These are phyloP conservation scores for Lotus japonicus DNA, from an alignment of 306 rosid genomes.

Conservation along the genomic window DNA sequence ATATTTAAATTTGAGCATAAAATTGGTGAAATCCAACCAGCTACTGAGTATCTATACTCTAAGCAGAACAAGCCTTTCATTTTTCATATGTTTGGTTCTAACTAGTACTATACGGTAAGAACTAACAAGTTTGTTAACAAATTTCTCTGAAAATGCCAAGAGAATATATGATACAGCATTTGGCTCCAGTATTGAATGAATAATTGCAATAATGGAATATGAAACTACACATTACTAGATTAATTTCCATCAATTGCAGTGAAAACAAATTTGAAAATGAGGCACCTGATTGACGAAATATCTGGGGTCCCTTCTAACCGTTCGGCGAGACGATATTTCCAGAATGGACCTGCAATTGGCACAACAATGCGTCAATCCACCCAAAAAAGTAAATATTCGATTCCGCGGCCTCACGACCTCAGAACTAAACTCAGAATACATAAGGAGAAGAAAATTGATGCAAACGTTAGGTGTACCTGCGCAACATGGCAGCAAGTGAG, in stretches of 20 bases:
- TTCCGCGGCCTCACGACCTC: not conserved
- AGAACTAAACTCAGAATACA: no score
- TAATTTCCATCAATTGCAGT: not conserved
- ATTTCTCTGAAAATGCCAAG: no score
- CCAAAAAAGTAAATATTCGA: no score
- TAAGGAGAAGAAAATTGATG: no score
- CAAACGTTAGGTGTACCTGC: conserved; percentile 38
- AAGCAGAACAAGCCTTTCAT: not conserved
- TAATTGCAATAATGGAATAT: not conserved
- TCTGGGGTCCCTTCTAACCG: conserved; percentile 47
- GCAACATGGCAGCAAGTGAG: conserved; percentile 38
- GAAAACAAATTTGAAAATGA: not conserved
- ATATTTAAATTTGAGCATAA: not conserved
- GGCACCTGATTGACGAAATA: conserved; percentile 50
- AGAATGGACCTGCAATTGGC: conserved; percentile 56
- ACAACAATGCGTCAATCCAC: not conserved
- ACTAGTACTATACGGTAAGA: no score
- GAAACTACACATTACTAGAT: not conserved
- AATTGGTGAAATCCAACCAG: not conserved
- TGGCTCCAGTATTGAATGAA: not conserved
- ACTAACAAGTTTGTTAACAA: no score
- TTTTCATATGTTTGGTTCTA: no score
- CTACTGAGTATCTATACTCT: not conserved
- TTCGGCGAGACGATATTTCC: conserved; percentile 52
- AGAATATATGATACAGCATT: not conserved